These are phyloP conservation scores for Umbellularia californica DNA, from an alignment of 164 flowering plant genomes.

Conservation along the genomic window DNA sequence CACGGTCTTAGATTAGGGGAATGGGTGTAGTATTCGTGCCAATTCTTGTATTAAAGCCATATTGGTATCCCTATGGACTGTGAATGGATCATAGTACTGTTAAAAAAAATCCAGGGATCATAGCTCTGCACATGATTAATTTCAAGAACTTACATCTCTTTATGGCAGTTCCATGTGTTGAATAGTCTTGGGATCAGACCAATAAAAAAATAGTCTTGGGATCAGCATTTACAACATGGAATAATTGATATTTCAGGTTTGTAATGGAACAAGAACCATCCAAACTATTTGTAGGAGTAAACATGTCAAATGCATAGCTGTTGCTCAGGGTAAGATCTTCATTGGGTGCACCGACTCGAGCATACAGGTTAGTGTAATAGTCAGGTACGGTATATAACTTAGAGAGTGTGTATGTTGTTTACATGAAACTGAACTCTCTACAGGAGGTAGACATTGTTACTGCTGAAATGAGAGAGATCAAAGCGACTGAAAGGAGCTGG, in stretches of 20 bases:
- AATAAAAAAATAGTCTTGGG: too few relatives aligned
- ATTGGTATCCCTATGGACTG: not conserved
- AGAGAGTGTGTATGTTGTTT: not conserved
- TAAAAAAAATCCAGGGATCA: too few relatives aligned
- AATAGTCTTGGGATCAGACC: not conserved
- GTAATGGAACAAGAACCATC: slow-evolving; percentile 46
- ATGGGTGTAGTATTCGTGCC: too few relatives aligned
- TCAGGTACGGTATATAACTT: not conserved
- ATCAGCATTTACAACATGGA: not conserved
- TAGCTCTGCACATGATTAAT: not conserved
- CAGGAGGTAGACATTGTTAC: slow-evolving; percentile 51
- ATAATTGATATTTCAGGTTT: slow-evolving; percentile 32
- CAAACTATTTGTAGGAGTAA: slow-evolving; percentile 48
- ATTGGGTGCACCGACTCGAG: slow-evolving; percentile 71
- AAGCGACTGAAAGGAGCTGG: slow-evolving; percentile 60
- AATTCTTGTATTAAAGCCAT: not conserved
- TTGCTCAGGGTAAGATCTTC: slow-evolving; percentile 49
- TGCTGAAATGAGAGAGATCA: slow-evolving; percentile 50
- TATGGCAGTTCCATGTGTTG: too few relatives aligned
- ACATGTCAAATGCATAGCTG: slow-evolving; percentile 43
- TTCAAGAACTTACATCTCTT: not conserved
- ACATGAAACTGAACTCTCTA: slow-evolving; percentile 5
- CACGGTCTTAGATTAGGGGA: too few relatives aligned
- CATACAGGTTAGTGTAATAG: slow-evolving; percentile 52
- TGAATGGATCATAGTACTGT: not conserved